These are phyloP conservation scores for Phytophthora syringae DNA, from an alignment of 352 stramenopile genomes.

Conservation along the genomic window DNA sequence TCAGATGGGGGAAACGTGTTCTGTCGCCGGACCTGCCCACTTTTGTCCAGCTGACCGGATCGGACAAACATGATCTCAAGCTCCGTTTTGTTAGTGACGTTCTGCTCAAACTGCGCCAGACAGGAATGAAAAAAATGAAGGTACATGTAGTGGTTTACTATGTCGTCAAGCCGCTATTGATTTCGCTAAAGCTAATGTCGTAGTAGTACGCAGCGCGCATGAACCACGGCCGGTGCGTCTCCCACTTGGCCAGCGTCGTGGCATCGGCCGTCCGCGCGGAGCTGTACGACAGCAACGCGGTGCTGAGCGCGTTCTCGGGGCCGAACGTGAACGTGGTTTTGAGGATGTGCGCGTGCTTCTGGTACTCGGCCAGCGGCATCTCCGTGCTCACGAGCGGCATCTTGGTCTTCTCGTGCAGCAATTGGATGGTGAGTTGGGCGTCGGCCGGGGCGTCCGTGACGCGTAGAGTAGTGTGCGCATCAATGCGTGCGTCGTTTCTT, in stretches of 20 bases:
- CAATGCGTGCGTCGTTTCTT: conserved; percentile 30
- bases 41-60: conserved; percentile 33
- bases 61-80: conserved; percentile 31
- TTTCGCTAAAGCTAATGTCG: no score
- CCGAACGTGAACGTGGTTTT: conserved; percentile 57
- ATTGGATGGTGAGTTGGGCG: conserved; percentile 55
- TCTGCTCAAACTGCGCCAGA: conserved; percentile 9
- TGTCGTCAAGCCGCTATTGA: conserved; percentile 11
- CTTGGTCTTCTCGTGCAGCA: conserved; percentile 50
- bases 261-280: conserved; percentile 39
- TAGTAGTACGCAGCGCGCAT: conserved; percentile 75
- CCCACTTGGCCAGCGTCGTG: conserved; percentile 20
- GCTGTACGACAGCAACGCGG: conserved; percentile 35
- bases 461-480: conserved; percentile 44
- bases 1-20: no score
- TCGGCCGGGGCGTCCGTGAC: conserved; percentile 35
- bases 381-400: conserved; percentile 50
- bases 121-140: neutral
- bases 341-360: conserved; percentile 27
- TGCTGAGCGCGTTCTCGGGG: conserved; percentile 31
- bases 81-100: conserved; percentile 31
- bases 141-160: conserved; percentile 11
- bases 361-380: conserved; percentile 38
- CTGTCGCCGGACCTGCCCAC: no score
- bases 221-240: conserved; percentile 51